Evolutionary conservation across 306 rosid genomes (phyloP).

Genomic region (Geum urbanum): DNA sequence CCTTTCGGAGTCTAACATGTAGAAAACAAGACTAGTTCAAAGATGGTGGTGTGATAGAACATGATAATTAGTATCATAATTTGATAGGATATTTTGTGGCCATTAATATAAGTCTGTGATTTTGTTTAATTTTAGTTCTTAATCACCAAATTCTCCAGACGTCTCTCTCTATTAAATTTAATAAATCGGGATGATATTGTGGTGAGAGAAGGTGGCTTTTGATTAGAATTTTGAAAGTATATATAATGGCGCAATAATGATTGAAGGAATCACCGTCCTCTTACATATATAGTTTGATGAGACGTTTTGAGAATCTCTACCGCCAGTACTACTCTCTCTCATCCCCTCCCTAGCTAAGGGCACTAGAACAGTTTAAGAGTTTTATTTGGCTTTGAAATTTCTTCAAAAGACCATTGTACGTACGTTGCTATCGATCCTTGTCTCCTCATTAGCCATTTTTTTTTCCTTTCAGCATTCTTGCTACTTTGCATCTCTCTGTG

Average conservation of each 20-base stretch:
- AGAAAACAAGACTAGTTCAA: slow-evolving; percentile 9
- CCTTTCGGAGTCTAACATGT: slow-evolving; percentile 8
- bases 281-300: slow-evolving; percentile 38
- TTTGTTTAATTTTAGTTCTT: slow-evolving; percentile 18
- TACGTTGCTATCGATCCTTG: slow-evolving; percentile 20
- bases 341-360: slow-evolving; percentile 21
- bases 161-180: slow-evolving; percentile 13
- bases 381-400: slow-evolving; percentile 21
- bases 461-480: background rate
- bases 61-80: slow-evolving; percentile 17
- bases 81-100: slow-evolving; percentile 40
- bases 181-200: slow-evolving; percentile 19
- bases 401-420: slow-evolving; percentile 28
- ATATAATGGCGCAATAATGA: slow-evolving; percentile 34
- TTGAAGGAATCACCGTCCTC: slow-evolving; percentile 46
- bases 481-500: slow-evolving; percentile 4
- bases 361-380: background rate
- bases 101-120: slow-evolving; percentile 6
- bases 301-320: slow-evolving; percentile 72
- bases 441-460: slow-evolving; percentile 5
- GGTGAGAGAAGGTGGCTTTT: slow-evolving; percentile 32
- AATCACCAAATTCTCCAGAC: slow-evolving; percentile 27
- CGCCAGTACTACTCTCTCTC: slow-evolving; percentile 28
- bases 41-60: background rate
- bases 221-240: slow-evolving; percentile 31